A percentile compares a stretch with the other conserved stretches of the same genome.
Conservation (phyloP, 331 rosid genomes). For the Rhamnella rubrinervis region DNA sequence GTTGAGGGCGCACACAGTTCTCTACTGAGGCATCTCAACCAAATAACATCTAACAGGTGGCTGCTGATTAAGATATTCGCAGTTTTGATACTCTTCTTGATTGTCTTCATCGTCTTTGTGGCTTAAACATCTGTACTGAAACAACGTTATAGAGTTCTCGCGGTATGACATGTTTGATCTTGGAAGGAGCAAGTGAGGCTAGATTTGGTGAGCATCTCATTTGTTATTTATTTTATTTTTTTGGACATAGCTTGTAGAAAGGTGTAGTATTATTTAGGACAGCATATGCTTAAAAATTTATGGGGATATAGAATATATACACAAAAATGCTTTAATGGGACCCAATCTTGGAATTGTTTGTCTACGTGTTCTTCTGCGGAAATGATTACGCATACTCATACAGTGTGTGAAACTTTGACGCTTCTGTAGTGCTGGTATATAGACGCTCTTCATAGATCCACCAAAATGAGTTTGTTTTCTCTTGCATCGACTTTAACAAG, state of each 20-base stretch:
- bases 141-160: slow-evolving; percentile 25
- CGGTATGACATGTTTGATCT: slow-evolving; percentile 4
- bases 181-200: slow-evolving; percentile 20
- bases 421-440: too few relatives aligned
- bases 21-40: slow-evolving; percentile 78
- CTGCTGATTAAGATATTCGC: slow-evolving; percentile 81
- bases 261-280: slow-evolving; percentile 4
- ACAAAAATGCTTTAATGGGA: background rate
- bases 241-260: slow-evolving; percentile 18
- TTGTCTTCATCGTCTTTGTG: slow-evolving; percentile 75
- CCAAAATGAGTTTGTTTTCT: too few relatives aligned
- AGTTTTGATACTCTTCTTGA: slow-evolving; percentile 61
- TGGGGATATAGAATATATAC: background rate
- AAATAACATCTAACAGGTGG: slow-evolving; percentile 87
- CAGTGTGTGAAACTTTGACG: too few relatives aligned
- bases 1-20: slow-evolving; percentile 91
- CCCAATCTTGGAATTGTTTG: background rate
- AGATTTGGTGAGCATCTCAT: slow-evolving; percentile 20
- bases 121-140: slow-evolving; percentile 40
- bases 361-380: too few relatives aligned
- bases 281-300: background rate
- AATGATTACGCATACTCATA: too few relatives aligned
- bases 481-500: too few relatives aligned
- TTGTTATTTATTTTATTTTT: slow-evolving; percentile 7
- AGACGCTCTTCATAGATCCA: too few relatives aligned